Conservation (phyloP, 805 yeast species). For the Wickerhamiella brachini region DNA sequence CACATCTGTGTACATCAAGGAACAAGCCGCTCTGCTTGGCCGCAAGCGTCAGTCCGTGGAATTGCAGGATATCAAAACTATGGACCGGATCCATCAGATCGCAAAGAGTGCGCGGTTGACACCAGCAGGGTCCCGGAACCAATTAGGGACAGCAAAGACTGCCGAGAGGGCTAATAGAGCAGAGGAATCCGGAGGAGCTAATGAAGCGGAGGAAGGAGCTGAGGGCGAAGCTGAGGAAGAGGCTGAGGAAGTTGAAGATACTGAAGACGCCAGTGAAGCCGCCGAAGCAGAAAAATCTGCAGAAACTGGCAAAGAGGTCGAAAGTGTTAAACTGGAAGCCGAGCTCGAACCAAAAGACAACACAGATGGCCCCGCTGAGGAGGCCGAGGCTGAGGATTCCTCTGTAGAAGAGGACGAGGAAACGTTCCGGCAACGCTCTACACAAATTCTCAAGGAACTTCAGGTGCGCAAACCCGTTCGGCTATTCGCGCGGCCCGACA, state of each 20-base stretch:
- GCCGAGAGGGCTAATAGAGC: too few relatives aligned
- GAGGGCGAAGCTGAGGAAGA: neutral
- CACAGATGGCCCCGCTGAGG: neutral
- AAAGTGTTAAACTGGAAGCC: slow-evolving; percentile 1
- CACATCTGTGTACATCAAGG: neutral
- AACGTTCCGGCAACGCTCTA: slow-evolving; percentile 47
- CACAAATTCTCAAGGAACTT: slow-evolving; percentile 48
- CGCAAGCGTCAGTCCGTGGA: neutral
- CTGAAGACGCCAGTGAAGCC: neutral
- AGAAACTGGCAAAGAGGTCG: slow-evolving; percentile 2
- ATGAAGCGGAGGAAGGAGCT: neutral
- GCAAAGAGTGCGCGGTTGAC: neutral
- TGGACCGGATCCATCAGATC: neutral
- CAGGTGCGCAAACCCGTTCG: slow-evolving; percentile 62
- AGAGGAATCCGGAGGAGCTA: neutral
- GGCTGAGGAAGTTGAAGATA: neutral
- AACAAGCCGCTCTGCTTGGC: neutral
- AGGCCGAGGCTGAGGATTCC: neutral
- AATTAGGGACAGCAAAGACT: too few relatives aligned
- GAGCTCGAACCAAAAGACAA: slow-evolving; percentile 3
- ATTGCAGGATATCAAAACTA: neutral
- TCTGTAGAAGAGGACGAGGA: slow-evolving; percentile 26
- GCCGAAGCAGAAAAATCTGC: slow-evolving; percentile 3
- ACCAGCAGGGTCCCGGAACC: neutral
- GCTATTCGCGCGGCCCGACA: slow-evolving; percentile 59